Base-by-base conservation (phyloP, 371 early-diverging fungal species). In the Circinella minor region DNA sequence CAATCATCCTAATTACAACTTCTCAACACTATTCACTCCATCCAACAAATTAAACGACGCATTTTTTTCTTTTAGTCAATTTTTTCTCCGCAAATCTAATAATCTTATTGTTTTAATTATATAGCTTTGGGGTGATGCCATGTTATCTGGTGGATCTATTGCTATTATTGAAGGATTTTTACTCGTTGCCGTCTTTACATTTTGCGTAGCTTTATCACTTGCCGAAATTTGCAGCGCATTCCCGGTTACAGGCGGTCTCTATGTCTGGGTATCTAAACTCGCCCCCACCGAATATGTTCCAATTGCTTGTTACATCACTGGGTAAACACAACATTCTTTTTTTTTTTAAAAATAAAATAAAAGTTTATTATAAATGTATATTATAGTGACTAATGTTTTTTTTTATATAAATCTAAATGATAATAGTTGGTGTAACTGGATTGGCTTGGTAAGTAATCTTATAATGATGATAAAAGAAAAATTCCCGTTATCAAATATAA, bases 211-310 rank as follows among this genome's bases (percentile, higher is more conserved):
- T 17, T 73, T 91, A 27, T 87, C 90, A 10, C 72, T 92, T 71
- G 93, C 93, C 27, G 93, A 92, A 74, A 92, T 92, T 63, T 91
- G 91, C 66, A 88, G 89, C 3, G 87, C 93, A 3, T 89, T 81
- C 74, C 91, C 93, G 10, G 86, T 90, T 14, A 87, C 90, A 14
- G 93, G 93, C 15, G 81, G 81, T n/a, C 68, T 80, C 11, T 83
- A 80, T 51, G 88, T 86, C 67, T 91, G 89, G 88, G 85, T 90
- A 1, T 87, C 90, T 13, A 75, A 78, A 10, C 68, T 88, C 14
- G 86, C 86, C 8, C 81, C 83, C 37, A 74, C 85, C 6, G 78
- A 82, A 39, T 86, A 84, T 82, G 85, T 86, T 6, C 88, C 88
- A 27, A 66, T 88, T 20, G 81, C 83, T 68, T 84, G 85, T 34